phyloP scores from a whole-genome alignment of 495 filamentous ascomycete species.

The Hypoxylon trugodes region DNA sequence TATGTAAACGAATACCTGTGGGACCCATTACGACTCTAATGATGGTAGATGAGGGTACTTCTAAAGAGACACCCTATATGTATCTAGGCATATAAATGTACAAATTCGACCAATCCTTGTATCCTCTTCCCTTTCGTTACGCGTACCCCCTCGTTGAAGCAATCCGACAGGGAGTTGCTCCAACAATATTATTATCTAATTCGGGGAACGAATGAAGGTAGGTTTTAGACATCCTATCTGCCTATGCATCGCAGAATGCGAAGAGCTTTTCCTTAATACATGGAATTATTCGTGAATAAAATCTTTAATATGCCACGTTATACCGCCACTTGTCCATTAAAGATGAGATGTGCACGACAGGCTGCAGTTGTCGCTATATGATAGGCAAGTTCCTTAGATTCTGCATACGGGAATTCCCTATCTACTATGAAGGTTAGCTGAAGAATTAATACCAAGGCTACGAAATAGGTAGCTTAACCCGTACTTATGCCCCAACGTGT shows the following conservation, averaged over 20 bases:
- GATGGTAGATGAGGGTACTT: too few species aligned
- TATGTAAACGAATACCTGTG: neutral
- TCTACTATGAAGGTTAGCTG: neutral
- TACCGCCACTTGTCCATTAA: slow-evolving; percentile 37
- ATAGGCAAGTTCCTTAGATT: slow-evolving; percentile 30
- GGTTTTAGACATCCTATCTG: slow-evolving; percentile 1
- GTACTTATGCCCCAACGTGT: slow-evolving; percentile 3
- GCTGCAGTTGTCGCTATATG: slow-evolving; percentile 16
- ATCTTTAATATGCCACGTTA: slow-evolving; percentile 33
- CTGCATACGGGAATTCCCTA: slow-evolving; percentile 12
- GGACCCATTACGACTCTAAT: neutral
- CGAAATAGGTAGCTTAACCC: slow-evolving; percentile 21
- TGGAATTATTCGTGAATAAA: slow-evolving; percentile 30
- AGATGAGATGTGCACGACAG: slow-evolving; percentile 19
- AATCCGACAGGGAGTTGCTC: slow-evolving; percentile 16
- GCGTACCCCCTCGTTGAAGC: slow-evolving; percentile 24
- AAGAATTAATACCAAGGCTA: neutral
- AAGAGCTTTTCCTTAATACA: slow-evolving; percentile 33
- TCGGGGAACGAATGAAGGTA: slow-evolving; percentile 19
- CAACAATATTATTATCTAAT: slow-evolving; percentile 31
- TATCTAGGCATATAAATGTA: neutral
- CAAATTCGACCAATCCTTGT: slow-evolving; percentile 5
- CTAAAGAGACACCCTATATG: too few species aligned
- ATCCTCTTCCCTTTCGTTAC: slow-evolving; percentile 20
- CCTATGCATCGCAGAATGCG: slow-evolving; percentile 2